A percentile compares a stretch with the other conserved stretches of the same genome.
These are phyloP conservation scores for Solanum aculeatissimum DNA, from an alignment of 305 asterid species.

Conservation along the genomic window DNA sequence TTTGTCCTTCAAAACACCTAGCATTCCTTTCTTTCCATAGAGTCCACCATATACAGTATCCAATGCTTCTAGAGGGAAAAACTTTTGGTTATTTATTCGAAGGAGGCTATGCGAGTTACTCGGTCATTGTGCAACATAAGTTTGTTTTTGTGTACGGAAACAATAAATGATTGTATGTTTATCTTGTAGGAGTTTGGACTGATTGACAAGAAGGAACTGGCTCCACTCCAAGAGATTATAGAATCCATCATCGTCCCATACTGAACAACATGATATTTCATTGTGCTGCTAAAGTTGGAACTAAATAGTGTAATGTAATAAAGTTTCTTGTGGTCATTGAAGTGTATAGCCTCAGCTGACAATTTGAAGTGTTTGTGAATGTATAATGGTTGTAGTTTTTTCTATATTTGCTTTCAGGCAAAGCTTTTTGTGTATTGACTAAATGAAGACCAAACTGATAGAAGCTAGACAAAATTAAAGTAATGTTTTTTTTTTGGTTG, in stretches of 20 bases:
- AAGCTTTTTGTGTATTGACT: not conserved
- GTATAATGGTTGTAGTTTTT: not conserved
- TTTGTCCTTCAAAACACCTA: too few relatives aligned
- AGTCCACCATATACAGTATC: not conserved
- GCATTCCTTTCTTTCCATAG: too few relatives aligned
- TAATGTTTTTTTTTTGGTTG: not conserved
- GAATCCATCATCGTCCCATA: slow-evolving; percentile 79
- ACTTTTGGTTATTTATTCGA: not conserved
- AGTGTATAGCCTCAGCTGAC: not conserved
- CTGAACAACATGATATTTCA: slow-evolving; percentile 10
- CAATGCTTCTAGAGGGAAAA: not conserved
- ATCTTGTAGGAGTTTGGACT: slow-evolving; percentile 74
- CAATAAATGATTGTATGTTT: not conserved
- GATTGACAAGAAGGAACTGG: slow-evolving; percentile 96
- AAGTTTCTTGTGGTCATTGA: not conserved
- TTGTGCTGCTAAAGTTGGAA: slow-evolving; percentile 7
- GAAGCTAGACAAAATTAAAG: not conserved
- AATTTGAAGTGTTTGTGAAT: not conserved
- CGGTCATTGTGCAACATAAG: not conserved
- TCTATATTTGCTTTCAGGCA: not conserved
- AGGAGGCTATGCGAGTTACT: not conserved
- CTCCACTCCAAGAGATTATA: slow-evolving; percentile 94
- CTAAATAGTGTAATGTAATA: not conserved
- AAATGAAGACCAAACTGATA: not conserved
- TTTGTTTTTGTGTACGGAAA: not conserved